A percentile compares a stretch with the other conserved stretches of the same genome.
Evolutionary conservation across 139 green algal genomes (phyloP).

Genomic region (Dunaliella sp.): DNA sequence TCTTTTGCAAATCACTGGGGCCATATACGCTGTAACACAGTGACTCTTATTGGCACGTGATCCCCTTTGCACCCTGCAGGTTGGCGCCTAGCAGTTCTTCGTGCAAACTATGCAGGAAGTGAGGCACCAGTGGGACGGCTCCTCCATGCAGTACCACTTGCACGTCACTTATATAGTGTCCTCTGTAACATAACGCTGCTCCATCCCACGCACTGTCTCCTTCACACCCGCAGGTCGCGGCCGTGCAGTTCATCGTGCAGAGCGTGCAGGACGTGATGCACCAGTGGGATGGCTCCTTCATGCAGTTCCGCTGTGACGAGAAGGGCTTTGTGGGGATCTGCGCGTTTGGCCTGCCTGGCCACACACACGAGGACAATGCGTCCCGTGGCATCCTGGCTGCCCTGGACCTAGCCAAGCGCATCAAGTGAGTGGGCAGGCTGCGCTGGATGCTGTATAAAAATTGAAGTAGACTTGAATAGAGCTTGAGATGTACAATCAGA

Average conservation of each 20-base stretch:
- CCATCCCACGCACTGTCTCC: neutral
- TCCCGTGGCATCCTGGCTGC: constrained; percentile 53
- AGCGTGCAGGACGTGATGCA: constrained; percentile 70
- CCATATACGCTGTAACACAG: too few species aligned
- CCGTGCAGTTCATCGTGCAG: constrained; percentile 54
- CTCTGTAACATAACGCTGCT: neutral
- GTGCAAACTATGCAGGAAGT: neutral
- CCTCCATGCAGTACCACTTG: neutral
- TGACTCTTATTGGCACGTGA: too few species aligned
- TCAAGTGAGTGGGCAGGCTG: constrained; percentile 9
- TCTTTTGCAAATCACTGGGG: too few species aligned
- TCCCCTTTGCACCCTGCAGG: too few species aligned
- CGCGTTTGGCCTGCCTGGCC: constrained; percentile 74
- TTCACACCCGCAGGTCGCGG: constrained; percentile 15
- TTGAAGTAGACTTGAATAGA: too few species aligned
- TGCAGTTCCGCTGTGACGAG: constrained; percentile 86
- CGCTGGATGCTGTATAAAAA: too few species aligned
- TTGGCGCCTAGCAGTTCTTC: too few species aligned
- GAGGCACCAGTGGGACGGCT: neutral
- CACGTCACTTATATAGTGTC: too few species aligned
- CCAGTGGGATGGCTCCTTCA: constrained; percentile 64
- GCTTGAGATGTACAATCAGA: too few species aligned
- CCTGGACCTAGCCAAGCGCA: constrained; percentile 37
- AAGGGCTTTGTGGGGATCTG: constrained; percentile 86
- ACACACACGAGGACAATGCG: constrained; percentile 66